These are phyloP conservation scores for Eucommia ulmoides DNA, from an alignment of 257 asterid species.

Conservation along the genomic window DNA sequence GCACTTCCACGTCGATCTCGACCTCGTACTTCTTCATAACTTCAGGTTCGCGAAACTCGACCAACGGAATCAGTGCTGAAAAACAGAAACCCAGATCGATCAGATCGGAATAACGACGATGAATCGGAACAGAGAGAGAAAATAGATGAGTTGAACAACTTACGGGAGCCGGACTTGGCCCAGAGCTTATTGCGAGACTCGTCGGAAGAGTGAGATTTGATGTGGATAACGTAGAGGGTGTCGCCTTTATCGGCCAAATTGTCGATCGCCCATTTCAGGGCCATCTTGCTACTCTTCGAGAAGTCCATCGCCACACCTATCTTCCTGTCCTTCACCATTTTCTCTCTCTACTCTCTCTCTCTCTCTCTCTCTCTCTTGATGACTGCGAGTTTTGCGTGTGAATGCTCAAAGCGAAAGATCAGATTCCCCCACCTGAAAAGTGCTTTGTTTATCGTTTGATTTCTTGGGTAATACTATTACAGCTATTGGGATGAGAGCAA, in stretches of 20 bases:
- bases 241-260: constrained; percentile 75
- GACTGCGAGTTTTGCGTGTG: too few relatives aligned
- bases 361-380: background rate
- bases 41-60: constrained; percentile 67
- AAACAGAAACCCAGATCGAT: constrained; percentile 1
- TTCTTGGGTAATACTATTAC: too few relatives aligned
- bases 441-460: too few relatives aligned
- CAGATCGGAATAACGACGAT: background rate
- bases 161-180: constrained; percentile 66
- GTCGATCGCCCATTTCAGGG: constrained; percentile 72
- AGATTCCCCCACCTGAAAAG: too few relatives aligned
- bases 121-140: background rate
- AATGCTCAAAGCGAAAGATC: too few relatives aligned
- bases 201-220: constrained; percentile 24
- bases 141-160: constrained; percentile 1
- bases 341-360: background rate
- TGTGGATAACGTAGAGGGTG: constrained; percentile 44
- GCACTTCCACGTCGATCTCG: constrained; percentile 52
- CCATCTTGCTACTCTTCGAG: constrained; percentile 78
- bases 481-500: too few relatives aligned
- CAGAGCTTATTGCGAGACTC: constrained; percentile 41
- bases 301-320: constrained; percentile 84
- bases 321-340: constrained; percentile 64
- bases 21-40: constrained; percentile 57
- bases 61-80: constrained; percentile 70